Conservation (phyloP, 441 rosid species). For the Aquilaria agallochum region DNA sequence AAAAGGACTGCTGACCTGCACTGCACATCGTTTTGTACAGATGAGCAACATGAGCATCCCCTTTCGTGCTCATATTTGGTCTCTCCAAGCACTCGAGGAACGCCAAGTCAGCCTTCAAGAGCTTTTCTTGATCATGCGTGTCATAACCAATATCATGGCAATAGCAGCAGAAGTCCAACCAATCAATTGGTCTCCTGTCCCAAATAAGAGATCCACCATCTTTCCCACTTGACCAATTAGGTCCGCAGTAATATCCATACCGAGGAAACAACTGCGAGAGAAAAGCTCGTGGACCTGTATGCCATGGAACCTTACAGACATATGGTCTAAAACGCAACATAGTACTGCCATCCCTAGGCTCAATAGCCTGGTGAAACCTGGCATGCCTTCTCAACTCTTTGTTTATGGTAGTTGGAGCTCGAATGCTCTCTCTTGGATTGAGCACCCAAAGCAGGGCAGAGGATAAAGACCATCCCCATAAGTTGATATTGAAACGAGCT, state of each 20-base stretch:
- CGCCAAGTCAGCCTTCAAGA: constrained; percentile 79
- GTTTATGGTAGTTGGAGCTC: constrained; percentile 49
- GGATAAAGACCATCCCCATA: constrained; percentile 57
- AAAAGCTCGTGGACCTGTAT: constrained; percentile 80
- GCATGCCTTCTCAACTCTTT: constrained; percentile 55
- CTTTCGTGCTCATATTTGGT: constrained; percentile 43
- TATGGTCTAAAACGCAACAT: constrained; percentile 81
- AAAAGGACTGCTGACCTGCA: constrained; percentile 39
- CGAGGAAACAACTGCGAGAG: constrained; percentile 95
- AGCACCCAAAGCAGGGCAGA: constrained; percentile 52
- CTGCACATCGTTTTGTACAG: constrained; percentile 83
- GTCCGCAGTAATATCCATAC: constrained; percentile 96
- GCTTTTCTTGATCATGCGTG: constrained; percentile 73
- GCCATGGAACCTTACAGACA: constrained; percentile 96
- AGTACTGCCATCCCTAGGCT: constrained; percentile 18
- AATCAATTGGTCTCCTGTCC: constrained; percentile 95
- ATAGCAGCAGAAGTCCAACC: constrained; percentile 96
- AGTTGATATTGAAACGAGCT: constrained; percentile 33
- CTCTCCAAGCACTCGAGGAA: constrained; percentile 94
- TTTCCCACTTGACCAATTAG: constrained; percentile 98
- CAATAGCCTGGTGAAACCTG: constrained; percentile 20
- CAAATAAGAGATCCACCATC: constrained; percentile 76
- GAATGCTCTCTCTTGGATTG: constrained; percentile 22
- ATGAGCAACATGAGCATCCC: constrained; percentile 61
- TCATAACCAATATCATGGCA: constrained; percentile 98